Percentiles rank a stretch among this genome's conserved stretches.
Conservation (phyloP, 1,284 basidiomycete genomes). For the Lentinula novae-zelandiae region DNA sequence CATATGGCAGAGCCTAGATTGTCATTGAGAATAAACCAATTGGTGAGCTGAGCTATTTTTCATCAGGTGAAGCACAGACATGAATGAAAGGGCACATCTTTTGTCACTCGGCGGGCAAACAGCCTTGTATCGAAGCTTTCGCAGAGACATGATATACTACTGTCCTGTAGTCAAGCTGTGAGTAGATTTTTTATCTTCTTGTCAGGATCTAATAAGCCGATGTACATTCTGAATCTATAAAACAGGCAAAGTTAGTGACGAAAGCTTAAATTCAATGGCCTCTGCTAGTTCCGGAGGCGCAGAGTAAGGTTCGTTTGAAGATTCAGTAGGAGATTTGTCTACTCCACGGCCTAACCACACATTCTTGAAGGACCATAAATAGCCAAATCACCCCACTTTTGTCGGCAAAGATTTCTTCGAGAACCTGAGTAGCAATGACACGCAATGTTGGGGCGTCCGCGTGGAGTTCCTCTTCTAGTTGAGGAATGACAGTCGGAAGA, state of each 20-base stretch:
- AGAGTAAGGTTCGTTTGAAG: slow-evolving; percentile 57
- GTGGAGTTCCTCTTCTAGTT: slow-evolving; percentile 88
- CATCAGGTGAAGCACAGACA: not conserved
- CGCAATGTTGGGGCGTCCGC: slow-evolving; percentile 76
- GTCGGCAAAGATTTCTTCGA: slow-evolving; percentile 89
- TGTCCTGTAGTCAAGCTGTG: slow-evolving; percentile 87
- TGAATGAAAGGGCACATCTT: slow-evolving; percentile 50
- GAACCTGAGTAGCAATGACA: slow-evolving; percentile 74
- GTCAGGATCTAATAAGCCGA: slow-evolving; percentile 80
- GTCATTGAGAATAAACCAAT: too few species aligned
- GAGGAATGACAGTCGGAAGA: slow-evolving; percentile 87
- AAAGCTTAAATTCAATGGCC: slow-evolving; percentile 62
- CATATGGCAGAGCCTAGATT: slow-evolving; percentile 49
- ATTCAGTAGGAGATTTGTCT: slow-evolving; percentile 72
- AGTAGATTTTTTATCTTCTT: slow-evolving; percentile 88
- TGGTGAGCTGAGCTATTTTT: too few species aligned
- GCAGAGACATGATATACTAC: slow-evolving; percentile 77
- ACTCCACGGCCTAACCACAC: slow-evolving; percentile 80
- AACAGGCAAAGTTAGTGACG: not conserved
- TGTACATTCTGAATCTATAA: slow-evolving; percentile 11
- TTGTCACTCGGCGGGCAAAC: slow-evolving; percentile 68
- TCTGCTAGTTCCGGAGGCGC: slow-evolving; percentile 68
- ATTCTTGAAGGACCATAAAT: slow-evolving; percentile 76
- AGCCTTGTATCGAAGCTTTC: slow-evolving; percentile 49
- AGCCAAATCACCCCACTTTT: slow-evolving; percentile 72